phyloP scores from a whole-genome alignment of 2,329 filamentous ascomycete genomes.

The Colletotrichum sp. region DNA sequence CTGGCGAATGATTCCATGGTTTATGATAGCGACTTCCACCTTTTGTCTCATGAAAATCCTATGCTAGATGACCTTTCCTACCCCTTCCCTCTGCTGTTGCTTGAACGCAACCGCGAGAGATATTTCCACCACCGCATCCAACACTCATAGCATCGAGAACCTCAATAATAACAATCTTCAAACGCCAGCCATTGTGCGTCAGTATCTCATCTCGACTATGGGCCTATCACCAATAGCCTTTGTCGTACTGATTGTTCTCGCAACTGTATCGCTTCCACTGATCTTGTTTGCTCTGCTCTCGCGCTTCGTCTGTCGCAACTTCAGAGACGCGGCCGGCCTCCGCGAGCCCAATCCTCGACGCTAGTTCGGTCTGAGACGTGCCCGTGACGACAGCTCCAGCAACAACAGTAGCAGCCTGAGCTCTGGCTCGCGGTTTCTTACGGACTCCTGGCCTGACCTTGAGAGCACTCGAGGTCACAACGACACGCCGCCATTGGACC shows the following conservation, averaged over 20 bases:
- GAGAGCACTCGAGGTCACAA: constrained; percentile 27
- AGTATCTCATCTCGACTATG: not conserved
- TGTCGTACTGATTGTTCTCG: constrained; percentile 9
- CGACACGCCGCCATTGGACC: not conserved
- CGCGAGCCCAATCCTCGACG: not conserved
- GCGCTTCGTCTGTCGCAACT: constrained; percentile 11
- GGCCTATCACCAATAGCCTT: not conserved
- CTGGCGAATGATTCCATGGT: constrained; percentile 6
- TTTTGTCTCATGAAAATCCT: constrained; percentile 10
- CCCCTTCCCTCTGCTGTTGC: not conserved
- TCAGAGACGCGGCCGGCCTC: constrained; percentile 12
- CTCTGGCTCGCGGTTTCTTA: not conserved
- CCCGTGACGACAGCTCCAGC: not conserved
- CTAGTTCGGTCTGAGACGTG: constrained; percentile 7
- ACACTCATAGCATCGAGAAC: not conserved
- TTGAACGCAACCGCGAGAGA: not conserved
- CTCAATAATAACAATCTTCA: constrained; percentile 3
- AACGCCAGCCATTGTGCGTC: not conserved
- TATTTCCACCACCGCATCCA: not conserved
- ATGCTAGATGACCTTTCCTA: not conserved
- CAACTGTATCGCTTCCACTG: not conserved
- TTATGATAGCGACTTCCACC: constrained; percentile 10
- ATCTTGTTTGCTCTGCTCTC: not conserved
- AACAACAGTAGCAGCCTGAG: not conserved
- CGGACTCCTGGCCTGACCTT: constrained; percentile 39